phyloP scores from a whole-genome alignment of 352 stramenopile species.

The Pythium aphanidermatum region DNA sequence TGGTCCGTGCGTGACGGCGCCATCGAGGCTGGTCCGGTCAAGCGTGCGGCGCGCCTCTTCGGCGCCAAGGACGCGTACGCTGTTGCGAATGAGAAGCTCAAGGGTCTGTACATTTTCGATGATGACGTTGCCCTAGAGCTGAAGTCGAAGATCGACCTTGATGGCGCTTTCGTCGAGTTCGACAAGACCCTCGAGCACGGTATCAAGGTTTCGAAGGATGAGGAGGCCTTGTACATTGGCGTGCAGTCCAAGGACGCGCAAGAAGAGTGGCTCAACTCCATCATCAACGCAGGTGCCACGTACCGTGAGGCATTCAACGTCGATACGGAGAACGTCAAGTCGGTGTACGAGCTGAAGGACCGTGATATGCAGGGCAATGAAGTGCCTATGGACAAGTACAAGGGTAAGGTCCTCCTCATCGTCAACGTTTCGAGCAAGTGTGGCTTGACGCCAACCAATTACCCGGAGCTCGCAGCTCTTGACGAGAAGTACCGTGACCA shows the following conservation, averaged over 20 bases:
- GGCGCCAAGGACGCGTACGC: slow-evolving; percentile 26
- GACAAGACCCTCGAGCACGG: slow-evolving; percentile 13
- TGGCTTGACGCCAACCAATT: slow-evolving; percentile 29
- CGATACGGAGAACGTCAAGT: slow-evolving; percentile 31
- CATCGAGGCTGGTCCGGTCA: slow-evolving; percentile 19
- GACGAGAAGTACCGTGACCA: slow-evolving; percentile 43
- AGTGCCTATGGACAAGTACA: slow-evolving; percentile 51
- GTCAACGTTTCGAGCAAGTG: slow-evolving; percentile 20
- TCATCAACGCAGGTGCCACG: slow-evolving; percentile 42
- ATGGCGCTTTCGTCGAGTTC: slow-evolving; percentile 14
- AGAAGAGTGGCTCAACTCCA: slow-evolving; percentile 30
- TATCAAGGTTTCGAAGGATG: slow-evolving; percentile 17
- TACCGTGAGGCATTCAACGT: slow-evolving; percentile 44
- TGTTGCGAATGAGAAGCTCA: slow-evolving; percentile 35
- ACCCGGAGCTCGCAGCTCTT: slow-evolving; percentile 65
- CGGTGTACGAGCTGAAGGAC: slow-evolving; percentile 73
- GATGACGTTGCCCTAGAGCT: slow-evolving; percentile 13
- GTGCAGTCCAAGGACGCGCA: slow-evolving; percentile 20
- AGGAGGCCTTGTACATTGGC: slow-evolving; percentile 16
- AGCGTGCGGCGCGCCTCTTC: background rate
- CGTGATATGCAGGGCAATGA: slow-evolving; percentile 48
- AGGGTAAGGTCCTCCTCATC: slow-evolving; percentile 16
- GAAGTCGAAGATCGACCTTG: slow-evolving; percentile 26
- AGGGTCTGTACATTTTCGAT: slow-evolving; percentile 41
- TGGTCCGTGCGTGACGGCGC: slow-evolving; percentile 28